Evolutionary conservation across 1,284 basidiomycete genomes (phyloP).

Genomic region (Malassezia nana): DNA sequence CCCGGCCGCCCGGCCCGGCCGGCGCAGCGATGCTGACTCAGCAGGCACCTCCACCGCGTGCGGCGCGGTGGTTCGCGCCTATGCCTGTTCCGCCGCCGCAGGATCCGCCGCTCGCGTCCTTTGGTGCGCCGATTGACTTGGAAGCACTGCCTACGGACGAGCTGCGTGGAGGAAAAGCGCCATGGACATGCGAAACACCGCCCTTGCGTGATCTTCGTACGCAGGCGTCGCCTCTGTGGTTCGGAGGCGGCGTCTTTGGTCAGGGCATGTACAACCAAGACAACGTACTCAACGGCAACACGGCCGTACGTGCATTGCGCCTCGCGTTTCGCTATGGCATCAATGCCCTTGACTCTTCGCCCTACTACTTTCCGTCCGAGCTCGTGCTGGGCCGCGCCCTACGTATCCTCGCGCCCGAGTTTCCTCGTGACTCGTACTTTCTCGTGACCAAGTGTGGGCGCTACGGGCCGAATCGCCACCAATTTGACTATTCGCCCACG

Average conservation of each 20-base stretch:
- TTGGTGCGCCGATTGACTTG: slow-evolving; percentile 8
- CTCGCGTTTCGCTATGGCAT: slow-evolving; percentile 67
- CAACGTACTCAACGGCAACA: slow-evolving; percentile 21
- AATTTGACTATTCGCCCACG: slow-evolving; percentile 70
- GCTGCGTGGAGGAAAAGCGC: not conserved
- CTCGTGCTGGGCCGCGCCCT: slow-evolving; percentile 64
- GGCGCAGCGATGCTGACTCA: too few species aligned
- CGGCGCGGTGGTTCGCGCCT: not conserved
- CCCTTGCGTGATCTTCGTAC: slow-evolving; percentile 5
- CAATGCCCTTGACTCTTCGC: slow-evolving; percentile 67
- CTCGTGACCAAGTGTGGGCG: slow-evolving; percentile 78
- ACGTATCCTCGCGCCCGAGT: slow-evolving; percentile 26
- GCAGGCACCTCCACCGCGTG: too few species aligned
- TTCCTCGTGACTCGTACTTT: slow-evolving; percentile 49
- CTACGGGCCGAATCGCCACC: slow-evolving; percentile 57
- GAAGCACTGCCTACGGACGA: not conserved
- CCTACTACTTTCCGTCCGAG: slow-evolving; percentile 84
- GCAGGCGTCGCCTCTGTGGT: slow-evolving; percentile 32
- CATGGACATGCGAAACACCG: not conserved
- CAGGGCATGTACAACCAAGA: slow-evolving; percentile 39
- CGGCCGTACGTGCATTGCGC: slow-evolving; percentile 52
- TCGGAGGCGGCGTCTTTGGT: slow-evolving; percentile 42
- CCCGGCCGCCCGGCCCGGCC: not conserved
- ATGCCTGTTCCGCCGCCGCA: slow-evolving; percentile 6
- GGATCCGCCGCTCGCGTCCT: slow-evolving; percentile 6